Evolutionary conservation across 176 grass and related monocot species (phyloP).

Genomic region (Musa schizocarpa): DNA sequence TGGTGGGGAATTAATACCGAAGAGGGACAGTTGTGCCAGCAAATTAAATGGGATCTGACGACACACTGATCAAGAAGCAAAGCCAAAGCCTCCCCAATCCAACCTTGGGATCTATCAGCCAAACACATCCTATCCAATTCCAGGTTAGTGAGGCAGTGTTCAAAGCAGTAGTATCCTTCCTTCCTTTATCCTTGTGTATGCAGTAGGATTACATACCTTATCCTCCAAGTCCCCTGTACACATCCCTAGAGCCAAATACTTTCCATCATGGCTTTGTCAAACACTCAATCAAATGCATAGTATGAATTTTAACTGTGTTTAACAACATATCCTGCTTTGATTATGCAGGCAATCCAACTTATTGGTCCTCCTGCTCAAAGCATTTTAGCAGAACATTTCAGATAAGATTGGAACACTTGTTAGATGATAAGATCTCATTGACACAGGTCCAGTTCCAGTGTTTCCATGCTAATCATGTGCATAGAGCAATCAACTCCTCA

Average conservation of each 20-base stretch:
- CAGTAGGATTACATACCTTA: neutral
- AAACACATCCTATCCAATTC: neutral
- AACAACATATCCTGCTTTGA: too few species aligned
- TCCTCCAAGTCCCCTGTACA: neutral
- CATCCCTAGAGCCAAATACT: neutral
- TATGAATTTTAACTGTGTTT: too few species aligned
- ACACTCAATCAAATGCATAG: too few species aligned
- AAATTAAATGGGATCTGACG: slow-evolving; percentile 2
- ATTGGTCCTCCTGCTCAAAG: too few species aligned
- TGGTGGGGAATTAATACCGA: slow-evolving; percentile 40
- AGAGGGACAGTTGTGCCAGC: neutral
- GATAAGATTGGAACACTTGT: too few species aligned
- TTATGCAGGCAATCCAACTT: too few species aligned
- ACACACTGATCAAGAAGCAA: neutral
- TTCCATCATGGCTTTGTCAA: too few species aligned
- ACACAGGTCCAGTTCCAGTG: too few species aligned
- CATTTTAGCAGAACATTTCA: too few species aligned
- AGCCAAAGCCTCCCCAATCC: too few species aligned
- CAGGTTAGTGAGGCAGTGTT: neutral
- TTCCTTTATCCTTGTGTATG: neutral
- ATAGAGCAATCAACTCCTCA: neutral
- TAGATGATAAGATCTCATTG: too few species aligned
- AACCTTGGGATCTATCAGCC: neutral
- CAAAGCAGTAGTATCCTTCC: neutral
- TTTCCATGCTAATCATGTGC: neutral